These are phyloP conservation scores for Rosa hybrid DNA, from an alignment of 331 rosid species.

Conservation along the genomic window DNA sequence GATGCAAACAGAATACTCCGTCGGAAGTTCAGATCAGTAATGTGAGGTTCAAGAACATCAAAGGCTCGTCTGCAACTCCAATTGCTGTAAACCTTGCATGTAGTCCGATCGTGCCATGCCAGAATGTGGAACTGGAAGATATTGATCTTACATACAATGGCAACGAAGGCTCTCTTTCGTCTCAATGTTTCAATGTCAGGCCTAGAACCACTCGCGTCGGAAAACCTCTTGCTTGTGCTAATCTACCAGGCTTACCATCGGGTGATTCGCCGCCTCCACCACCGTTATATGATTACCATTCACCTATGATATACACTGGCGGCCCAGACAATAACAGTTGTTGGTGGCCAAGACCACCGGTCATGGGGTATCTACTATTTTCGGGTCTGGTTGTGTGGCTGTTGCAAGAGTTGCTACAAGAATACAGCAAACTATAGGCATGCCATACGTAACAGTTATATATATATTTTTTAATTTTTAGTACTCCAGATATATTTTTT, in stretches of 20 bases:
- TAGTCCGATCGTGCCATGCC: conserved; percentile 40
- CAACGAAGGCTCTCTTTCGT: neutral
- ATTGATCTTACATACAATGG: conserved; percentile 40
- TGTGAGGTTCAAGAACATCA: conserved; percentile 42
- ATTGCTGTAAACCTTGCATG: conserved; percentile 40
- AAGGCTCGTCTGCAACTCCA: conserved; percentile 37
- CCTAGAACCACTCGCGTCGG: conserved; percentile 30
- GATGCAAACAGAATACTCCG: conserved; percentile 35
- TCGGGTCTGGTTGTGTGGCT: neutral
- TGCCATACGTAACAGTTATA: neutral
- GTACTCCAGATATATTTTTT: too few relatives aligned
- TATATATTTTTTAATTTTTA: too few relatives aligned
- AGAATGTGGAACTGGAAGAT: conserved; percentile 31
- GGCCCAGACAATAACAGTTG: neutral
- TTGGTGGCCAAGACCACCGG: neutral
- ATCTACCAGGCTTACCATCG: neutral
- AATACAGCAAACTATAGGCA: neutral
- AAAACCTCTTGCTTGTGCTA: conserved; percentile 24
- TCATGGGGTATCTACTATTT: neutral
- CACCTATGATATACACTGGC: neutral
- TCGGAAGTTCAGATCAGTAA: conserved; percentile 44
- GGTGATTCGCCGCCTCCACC: neutral
- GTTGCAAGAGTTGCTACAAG: neutral
- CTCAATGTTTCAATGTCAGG: conserved; percentile 37
- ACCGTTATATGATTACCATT: neutral